These are phyloP conservation scores for Paspalum notatum DNA, from an alignment of 176 grass and related monocot genomes.

Conservation along the genomic window DNA sequence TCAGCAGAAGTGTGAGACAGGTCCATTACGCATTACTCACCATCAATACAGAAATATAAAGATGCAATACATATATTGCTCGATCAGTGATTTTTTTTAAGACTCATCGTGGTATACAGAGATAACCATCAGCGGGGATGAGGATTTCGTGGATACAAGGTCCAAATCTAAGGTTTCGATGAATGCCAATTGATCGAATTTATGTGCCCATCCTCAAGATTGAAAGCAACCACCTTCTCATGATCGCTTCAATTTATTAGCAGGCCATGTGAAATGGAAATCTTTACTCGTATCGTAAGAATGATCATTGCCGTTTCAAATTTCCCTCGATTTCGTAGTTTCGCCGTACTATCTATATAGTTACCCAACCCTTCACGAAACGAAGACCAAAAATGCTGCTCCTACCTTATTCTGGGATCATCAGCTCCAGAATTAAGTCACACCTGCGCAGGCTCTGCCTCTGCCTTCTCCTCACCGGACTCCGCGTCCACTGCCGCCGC, in stretches of 20 bases:
- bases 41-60: background rate
- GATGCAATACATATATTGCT: background rate
- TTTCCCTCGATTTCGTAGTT: slow-evolving; percentile 2
- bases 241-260: slow-evolving; percentile 29
- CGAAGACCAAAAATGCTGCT: slow-evolving; percentile 24
- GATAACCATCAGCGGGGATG: background rate
- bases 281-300: background rate
- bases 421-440: background rate
- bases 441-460: slow-evolving; percentile 6
- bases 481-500: slow-evolving; percentile 2
- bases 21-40: background rate
- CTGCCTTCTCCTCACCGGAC: background rate
- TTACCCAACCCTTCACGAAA: slow-evolving; percentile 14
- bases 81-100: background rate
- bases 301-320: slow-evolving; percentile 13
- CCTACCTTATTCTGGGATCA: slow-evolving; percentile 27
- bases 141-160: background rate
- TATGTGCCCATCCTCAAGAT: background rate
- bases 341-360: background rate
- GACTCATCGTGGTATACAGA: background rate
- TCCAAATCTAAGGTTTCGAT: background rate
- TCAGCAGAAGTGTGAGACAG: too few relatives aligned
- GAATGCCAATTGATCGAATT: background rate
- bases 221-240: background rate
- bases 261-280: slow-evolving; percentile 9